A percentile compares a stretch with the other conserved stretches of the same genome.
Evolutionary conservation across 2,329 filamentous ascomycete genomes (phyloP).

Genomic region (Botryotinia narcissicola): DNA sequence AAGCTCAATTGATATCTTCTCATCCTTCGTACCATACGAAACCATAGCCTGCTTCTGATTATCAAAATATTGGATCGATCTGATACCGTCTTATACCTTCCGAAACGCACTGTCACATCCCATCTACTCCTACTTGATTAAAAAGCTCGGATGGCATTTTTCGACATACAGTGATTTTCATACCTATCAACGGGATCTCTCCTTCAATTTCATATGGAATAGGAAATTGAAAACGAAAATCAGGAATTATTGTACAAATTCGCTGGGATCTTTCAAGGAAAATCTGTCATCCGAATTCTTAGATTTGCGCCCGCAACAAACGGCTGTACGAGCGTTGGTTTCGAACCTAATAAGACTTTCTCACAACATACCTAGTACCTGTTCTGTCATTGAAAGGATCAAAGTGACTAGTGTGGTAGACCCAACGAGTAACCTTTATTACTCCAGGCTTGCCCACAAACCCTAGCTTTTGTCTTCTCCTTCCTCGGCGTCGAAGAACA

Average conservation of each 20-base stretch:
- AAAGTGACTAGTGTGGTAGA: not conserved
- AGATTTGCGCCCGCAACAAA: constrained; percentile 26
- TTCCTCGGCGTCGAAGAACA: constrained; percentile 45
- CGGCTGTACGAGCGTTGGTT: constrained; percentile 27
- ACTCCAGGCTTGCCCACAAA: constrained; percentile 35
- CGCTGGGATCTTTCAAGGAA: constrained; percentile 32
- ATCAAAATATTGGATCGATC: constrained; percentile 22
- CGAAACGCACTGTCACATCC: constrained; percentile 49
- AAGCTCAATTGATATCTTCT: not conserved
- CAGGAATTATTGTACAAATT: not conserved
- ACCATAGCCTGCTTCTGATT: constrained; percentile 49
- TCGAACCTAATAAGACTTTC: constrained; percentile 17
- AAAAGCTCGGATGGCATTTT: constrained; percentile 39
- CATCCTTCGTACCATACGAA: constrained; percentile 39
- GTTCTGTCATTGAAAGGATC: not conserved
- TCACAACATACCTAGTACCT: constrained; percentile 7
- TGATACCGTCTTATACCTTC: constrained; percentile 5
- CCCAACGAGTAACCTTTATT: constrained; percentile 24
- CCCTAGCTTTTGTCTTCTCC: constrained; percentile 38
- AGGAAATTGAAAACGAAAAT: not conserved
- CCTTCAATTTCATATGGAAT: not conserved
- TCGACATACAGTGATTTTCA: constrained; percentile 26
- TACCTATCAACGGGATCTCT: not conserved
- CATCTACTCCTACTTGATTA: constrained; percentile 34
- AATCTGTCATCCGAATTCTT: constrained; percentile 29